These are phyloP conservation scores for Roridomyces roridus DNA, from an alignment of 768 basidiomycete genomes.

Conservation along the genomic window DNA sequence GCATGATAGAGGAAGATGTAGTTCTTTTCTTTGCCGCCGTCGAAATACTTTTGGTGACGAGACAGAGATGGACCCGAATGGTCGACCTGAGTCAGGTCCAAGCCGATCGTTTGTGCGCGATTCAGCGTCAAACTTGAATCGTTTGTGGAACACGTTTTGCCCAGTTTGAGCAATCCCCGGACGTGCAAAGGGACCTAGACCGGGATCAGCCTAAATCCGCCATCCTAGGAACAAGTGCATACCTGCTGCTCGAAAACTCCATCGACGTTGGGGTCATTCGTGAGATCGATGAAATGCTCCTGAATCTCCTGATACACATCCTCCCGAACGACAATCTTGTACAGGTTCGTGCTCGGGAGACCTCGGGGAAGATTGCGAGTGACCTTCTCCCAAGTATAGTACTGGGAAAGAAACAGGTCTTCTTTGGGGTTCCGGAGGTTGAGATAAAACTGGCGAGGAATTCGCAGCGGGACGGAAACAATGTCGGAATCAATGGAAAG, in stretches of 20 bases:
- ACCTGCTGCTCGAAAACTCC: slow-evolving; percentile 96
- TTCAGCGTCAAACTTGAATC: slow-evolving; percentile 77
- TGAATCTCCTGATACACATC: slow-evolving; percentile 83
- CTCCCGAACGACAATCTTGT: slow-evolving; percentile 84
- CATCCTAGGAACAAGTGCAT: slow-evolving; percentile 19
- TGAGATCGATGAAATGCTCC: slow-evolving; percentile 91
- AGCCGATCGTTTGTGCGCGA: slow-evolving; percentile 79
- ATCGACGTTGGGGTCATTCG: slow-evolving; percentile 93
- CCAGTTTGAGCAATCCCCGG: slow-evolving; percentile 83
- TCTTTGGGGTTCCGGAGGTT: slow-evolving; percentile 79
- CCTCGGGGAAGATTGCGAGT: slow-evolving; percentile 81
- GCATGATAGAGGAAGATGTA: slow-evolving; percentile 92
- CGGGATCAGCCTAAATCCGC: slow-evolving; percentile 1
- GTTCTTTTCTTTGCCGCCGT: slow-evolving; percentile 70
- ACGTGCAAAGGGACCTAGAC: slow-evolving; percentile 80
- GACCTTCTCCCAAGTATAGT: slow-evolving; percentile 77
- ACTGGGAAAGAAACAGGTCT: slow-evolving; percentile 69
- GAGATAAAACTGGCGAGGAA: slow-evolving; percentile 92
- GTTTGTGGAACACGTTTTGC: slow-evolving; percentile 78
- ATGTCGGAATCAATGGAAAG: slow-evolving; percentile 81
- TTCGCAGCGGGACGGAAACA: slow-evolving; percentile 79
- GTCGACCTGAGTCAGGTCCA: slow-evolving; percentile 85
- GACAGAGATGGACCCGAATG: slow-evolving; percentile 61
- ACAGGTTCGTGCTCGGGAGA: slow-evolving; percentile 78
- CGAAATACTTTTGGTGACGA: slow-evolving; percentile 69